phyloP scores from a whole-genome alignment of 306 rosid species.

The Prunus kanzakura region DNA sequence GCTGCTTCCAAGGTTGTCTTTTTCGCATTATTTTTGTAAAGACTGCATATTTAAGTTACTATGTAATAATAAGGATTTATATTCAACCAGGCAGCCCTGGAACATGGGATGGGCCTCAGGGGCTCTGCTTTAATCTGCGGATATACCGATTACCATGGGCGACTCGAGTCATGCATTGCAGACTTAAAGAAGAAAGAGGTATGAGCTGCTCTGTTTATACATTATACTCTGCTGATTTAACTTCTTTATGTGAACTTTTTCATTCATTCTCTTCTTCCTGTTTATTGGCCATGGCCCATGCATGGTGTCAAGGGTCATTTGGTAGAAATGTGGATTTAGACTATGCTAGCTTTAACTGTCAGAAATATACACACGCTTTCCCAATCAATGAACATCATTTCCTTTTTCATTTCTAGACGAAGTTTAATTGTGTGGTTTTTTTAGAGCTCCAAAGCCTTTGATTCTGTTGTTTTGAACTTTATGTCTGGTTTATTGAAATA shows the following conservation, averaged over 20 bases:
- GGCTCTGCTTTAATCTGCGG: conserved; percentile 97
- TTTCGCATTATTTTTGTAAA: conserved; percentile 4
- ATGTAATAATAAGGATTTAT: conserved; percentile 6
- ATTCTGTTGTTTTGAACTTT: no score
- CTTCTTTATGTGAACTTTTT: background rate
- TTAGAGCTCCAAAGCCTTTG: no score
- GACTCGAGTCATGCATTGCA: conserved; percentile 75
- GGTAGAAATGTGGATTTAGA: background rate
- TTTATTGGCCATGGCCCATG: background rate
- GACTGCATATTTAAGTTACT: background rate
- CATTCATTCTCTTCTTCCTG: background rate
- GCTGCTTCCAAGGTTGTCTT: conserved; percentile 61
- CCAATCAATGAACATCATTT: background rate
- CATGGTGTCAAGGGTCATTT: background rate
- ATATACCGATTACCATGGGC: conserved; percentile 84
- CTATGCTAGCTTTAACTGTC: background rate
- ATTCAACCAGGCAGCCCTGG: conserved; percentile 67
- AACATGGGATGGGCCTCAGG: conserved; percentile 95
- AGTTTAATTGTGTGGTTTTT: conserved; percentile 1
- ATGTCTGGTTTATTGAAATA: background rate
- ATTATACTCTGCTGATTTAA: background rate
- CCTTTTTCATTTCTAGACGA: background rate
- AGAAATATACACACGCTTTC: background rate
- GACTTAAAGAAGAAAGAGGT: conserved; percentile 97
- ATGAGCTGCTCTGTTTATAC: conserved; percentile 12